Percentiles rank a stretch among this genome's conserved stretches.
phyloP scores from a whole-genome alignment of 2,329 filamentous ascomycete species.

The Colletotrichum australisinense region DNA sequence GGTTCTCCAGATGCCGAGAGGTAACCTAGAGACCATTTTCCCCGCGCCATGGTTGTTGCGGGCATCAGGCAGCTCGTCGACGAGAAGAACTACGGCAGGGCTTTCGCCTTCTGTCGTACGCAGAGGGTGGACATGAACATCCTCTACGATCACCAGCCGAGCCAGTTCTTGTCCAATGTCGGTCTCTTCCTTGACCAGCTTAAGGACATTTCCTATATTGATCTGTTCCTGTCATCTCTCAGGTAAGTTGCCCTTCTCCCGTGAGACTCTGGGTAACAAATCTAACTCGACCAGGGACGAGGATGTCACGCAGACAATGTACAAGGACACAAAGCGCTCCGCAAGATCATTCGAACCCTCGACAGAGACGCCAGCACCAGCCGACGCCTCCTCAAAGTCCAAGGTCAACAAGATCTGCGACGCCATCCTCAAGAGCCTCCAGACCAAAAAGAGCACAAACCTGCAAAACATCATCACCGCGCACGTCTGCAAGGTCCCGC shows the following conservation, averaged over 20 bases:
- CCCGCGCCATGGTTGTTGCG: conserved; percentile 90
- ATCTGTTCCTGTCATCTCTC: conserved; percentile 89
- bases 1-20: conserved; percentile 93
- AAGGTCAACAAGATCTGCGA: conserved; percentile 94
- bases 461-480: conserved; percentile 95
- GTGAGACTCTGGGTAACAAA: neutral
- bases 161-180: conserved; percentile 84
- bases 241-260: conserved; percentile 61
- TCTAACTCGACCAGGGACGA: conserved; percentile 72
- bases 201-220: conserved; percentile 83
- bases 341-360: conserved; percentile 1
- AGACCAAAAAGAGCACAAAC: conserved; percentile 70
- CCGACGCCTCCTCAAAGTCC: conserved; percentile 40
- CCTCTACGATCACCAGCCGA: conserved; percentile 90
- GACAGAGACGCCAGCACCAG: conserved; percentile 33
- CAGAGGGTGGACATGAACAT: conserved; percentile 99
- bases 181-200: conserved; percentile 86
- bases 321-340: conserved; percentile 79
- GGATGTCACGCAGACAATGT: conserved; percentile 93
- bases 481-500: conserved; percentile 92
- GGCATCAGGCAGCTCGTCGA: conserved; percentile 88
- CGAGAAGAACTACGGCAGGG: conserved; percentile 81
- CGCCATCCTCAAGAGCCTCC: conserved; percentile 78
- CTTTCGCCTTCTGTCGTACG: conserved; percentile 88
- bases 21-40: conserved; percentile 95